Conservation (phyloP, 140 eudicot genomes). For the Anethum foeniculum region DNA sequence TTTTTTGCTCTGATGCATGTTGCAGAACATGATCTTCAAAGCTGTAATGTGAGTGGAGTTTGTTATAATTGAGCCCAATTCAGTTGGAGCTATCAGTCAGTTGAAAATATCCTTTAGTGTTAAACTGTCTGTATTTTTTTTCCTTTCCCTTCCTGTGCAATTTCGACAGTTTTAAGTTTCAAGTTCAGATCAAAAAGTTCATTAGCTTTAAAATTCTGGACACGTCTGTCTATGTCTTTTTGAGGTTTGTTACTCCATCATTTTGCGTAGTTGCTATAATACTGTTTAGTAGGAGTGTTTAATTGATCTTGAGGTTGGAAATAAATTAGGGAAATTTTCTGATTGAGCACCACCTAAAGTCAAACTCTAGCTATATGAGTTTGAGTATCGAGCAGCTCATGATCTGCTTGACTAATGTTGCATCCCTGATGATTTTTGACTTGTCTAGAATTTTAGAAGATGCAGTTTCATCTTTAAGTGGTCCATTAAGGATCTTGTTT, state of each 20-base stretch:
- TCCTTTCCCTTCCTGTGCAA: neutral
- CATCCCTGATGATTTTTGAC: neutral
- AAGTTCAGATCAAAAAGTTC: neutral
- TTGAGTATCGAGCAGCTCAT: neutral
- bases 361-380: neutral
- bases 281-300: neutral
- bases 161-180: neutral
- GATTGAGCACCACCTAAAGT: neutral
- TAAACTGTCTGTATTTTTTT: neutral
- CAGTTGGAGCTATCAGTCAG: neutral
- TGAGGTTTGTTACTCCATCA: neutral
- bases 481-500: neutral
- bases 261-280: neutral
- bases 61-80: neutral
- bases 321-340: neutral
- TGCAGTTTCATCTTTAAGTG: neutral
- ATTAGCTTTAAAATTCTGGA: neutral
- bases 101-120: neutral
- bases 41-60: neutral
- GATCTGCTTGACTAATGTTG: neutral
- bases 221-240: neutral
- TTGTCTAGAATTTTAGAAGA: neutral
- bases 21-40: neutral
- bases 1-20: constrained; percentile 4
- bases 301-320: neutral